phyloP scores from a whole-genome alignment of 345 rosid genomes.

The Iberis pinnata region DNA sequence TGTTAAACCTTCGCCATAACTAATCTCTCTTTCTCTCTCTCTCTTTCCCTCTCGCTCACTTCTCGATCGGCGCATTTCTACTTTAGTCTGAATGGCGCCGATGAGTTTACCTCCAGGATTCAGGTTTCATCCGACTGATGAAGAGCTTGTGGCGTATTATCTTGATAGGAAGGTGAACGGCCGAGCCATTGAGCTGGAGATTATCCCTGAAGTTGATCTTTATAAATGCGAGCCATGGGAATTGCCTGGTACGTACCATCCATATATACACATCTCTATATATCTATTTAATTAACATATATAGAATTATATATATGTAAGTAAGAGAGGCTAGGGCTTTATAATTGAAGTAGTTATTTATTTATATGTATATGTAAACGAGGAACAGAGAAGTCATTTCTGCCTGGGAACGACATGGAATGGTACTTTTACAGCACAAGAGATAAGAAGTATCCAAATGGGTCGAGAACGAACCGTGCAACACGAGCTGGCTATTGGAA shows the following conservation, averaged over 20 bases:
- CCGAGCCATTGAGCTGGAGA: conserved; percentile 58
- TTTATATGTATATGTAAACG: no score
- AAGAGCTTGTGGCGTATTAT: no score
- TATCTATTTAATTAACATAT: no score
- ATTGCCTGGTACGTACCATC: conserved; percentile 46
- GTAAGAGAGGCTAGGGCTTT: no score
- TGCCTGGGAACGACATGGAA: conserved; percentile 74
- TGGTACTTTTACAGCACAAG: conserved; percentile 76
- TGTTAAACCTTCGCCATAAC: no score
- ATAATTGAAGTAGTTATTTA: no score
- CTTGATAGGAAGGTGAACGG: no score
- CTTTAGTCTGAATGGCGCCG: conserved; percentile 40
- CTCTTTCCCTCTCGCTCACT: conserved; percentile 3
- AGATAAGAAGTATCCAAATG: conserved; percentile 75
- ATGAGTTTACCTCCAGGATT: no score
- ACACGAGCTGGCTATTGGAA: conserved; percentile 60
- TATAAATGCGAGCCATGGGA: conserved; percentile 85
- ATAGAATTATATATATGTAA: no score
- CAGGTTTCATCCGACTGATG: no score
- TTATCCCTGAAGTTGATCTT: conserved; percentile 73
- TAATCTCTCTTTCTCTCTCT: conserved; percentile 1
- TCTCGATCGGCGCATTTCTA: neutral
- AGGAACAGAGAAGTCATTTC: conserved; percentile 51
- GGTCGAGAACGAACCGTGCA: conserved; percentile 70
- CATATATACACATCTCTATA: no score